A percentile compares a stretch with the other conserved stretches of the same genome.
These are phyloP conservation scores for Sporisorium reilianum DNA, from an alignment of 1,284 basidiomycete genomes.

Conservation along the genomic window DNA sequence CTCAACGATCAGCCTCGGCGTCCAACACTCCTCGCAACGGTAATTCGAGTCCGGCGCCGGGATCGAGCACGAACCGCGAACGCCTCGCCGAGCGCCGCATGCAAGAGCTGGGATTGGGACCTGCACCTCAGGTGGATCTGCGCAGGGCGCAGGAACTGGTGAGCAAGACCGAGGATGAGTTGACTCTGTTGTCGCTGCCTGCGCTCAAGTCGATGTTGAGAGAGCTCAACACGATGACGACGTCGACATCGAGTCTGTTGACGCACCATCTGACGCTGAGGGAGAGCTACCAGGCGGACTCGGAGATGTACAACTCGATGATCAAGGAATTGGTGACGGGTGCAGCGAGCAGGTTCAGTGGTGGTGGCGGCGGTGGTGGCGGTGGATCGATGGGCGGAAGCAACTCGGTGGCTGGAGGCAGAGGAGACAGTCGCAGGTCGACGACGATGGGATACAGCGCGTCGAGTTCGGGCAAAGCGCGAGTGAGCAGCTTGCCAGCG, in stretches of 20 bases:
- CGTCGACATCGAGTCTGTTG: conserved; percentile 55
- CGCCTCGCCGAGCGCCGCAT: conserved; percentile 52
- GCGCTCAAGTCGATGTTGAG: conserved; percentile 56
- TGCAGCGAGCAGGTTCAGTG: conserved; percentile 52
- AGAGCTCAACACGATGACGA: conserved; percentile 58
- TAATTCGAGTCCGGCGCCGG: conserved; percentile 36
- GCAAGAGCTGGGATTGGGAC: conserved; percentile 55
- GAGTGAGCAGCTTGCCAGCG: conserved; percentile 26
- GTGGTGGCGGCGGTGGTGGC: conserved; percentile 10
- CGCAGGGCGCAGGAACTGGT: conserved; percentile 54
- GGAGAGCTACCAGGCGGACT: conserved; percentile 61
- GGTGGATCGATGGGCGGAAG: conserved; percentile 10
- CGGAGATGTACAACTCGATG: conserved; percentile 66
- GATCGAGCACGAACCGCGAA: conserved; percentile 42
- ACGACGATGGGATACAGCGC: conserved; percentile 32
- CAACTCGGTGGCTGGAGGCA: conserved; percentile 21
- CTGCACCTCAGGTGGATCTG: conserved; percentile 50
- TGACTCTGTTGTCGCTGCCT: conserved; percentile 61
- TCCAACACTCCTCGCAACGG: conserved; percentile 49
- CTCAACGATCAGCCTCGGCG: conserved; percentile 32
- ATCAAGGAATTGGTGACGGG: conserved; percentile 67
- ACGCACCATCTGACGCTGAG: conserved; percentile 64
- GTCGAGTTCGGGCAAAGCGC: conserved; percentile 20
- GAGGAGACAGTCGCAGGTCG: conserved; percentile 28
- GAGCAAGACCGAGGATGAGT: conserved; percentile 53